Percentiles rank a stretch among this genome's conserved stretches.
These are phyloP conservation scores for Penicillium hesseltinei DNA, from an alignment of 2,329 filamentous ascomycete genomes.

Conservation along the genomic window DNA sequence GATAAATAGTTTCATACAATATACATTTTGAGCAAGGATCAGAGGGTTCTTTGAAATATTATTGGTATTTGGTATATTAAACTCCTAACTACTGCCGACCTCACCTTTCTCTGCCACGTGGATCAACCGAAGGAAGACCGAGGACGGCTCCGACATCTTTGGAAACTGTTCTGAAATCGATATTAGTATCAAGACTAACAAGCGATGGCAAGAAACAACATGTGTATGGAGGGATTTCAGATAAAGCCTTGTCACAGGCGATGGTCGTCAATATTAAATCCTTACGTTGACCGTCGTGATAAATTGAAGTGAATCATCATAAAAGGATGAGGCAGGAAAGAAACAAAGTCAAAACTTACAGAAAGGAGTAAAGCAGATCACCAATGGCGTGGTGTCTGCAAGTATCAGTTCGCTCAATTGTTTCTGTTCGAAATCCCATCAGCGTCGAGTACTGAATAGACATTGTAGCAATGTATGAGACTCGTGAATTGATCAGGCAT, in stretches of 20 bases:
- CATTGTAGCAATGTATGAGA: conserved; percentile 16
- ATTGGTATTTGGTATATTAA: conserved; percentile 2
- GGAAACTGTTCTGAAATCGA: conserved; percentile 11
- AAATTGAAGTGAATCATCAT: conserved; percentile 68
- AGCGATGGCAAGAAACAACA: conserved; percentile 13
- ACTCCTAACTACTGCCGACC: conserved; percentile 19
- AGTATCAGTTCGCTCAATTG: conserved; percentile 8
- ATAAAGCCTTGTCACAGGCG: conserved; percentile 70
- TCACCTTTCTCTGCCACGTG: conserved; percentile 1
- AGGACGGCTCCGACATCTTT: background rate
- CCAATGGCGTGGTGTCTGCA: conserved; percentile 5
- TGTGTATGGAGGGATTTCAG: conserved; percentile 25
- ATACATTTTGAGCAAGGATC: background rate
- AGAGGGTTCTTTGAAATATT: background rate
- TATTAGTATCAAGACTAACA: conserved; percentile 19
- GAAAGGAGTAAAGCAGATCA: background rate
- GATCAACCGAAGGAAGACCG: conserved; percentile 2
- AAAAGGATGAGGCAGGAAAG: conserved; percentile 33
- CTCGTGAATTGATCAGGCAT: conserved; percentile 45
- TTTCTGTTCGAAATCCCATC: conserved; percentile 26
- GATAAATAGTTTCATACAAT: background rate
- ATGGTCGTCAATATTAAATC: conserved; percentile 70
- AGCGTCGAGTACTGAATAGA: conserved; percentile 26
- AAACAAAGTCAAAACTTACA: conserved; percentile 8
- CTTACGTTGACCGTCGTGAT: conserved; percentile 91